These are phyloP conservation scores for Neurospora sp. DNA, from an alignment of 495 filamentous ascomycete genomes.

Conservation along the genomic window DNA sequence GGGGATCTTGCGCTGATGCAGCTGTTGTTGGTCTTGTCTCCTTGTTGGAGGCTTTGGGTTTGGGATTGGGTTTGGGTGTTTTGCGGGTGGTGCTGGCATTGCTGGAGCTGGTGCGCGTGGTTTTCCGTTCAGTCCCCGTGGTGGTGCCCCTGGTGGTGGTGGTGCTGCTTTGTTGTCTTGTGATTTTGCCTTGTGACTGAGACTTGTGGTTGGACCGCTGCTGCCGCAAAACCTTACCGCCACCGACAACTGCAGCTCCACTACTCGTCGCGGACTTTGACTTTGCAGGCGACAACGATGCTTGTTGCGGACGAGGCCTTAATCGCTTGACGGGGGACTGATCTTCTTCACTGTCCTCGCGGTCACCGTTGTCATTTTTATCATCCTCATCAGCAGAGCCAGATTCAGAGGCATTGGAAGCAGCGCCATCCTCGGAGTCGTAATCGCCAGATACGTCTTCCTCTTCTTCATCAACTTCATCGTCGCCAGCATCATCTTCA, in stretches of 20 bases:
- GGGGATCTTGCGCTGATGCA: not conserved
- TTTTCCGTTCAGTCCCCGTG: too few species aligned
- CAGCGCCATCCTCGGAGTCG: not conserved
- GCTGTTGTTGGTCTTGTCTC: not conserved
- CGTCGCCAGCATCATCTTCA: constrained; percentile 1
- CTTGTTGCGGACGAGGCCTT: not conserved
- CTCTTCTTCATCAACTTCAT: not conserved
- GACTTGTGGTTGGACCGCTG: not conserved
- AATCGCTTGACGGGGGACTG: not conserved
- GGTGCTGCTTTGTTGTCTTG: not conserved
- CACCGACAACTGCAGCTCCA: not conserved
- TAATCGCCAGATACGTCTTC: not conserved
- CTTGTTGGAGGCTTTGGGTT: not conserved
- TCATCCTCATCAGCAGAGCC: not conserved
- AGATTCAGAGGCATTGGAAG: not conserved
- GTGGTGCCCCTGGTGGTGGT: not conserved
- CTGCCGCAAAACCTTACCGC: not conserved
- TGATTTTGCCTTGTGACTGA: not conserved
- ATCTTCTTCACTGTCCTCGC: not conserved
- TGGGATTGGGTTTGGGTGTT: not conserved
- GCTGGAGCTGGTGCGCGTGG: not conserved
- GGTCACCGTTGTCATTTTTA: not conserved
- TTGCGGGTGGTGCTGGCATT: not conserved
- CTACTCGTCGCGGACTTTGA: not conserved
- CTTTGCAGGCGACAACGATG: not conserved